phyloP scores from a whole-genome alignment of 495 filamentous ascomycete species.

The Mytilinidion resinicola region DNA sequence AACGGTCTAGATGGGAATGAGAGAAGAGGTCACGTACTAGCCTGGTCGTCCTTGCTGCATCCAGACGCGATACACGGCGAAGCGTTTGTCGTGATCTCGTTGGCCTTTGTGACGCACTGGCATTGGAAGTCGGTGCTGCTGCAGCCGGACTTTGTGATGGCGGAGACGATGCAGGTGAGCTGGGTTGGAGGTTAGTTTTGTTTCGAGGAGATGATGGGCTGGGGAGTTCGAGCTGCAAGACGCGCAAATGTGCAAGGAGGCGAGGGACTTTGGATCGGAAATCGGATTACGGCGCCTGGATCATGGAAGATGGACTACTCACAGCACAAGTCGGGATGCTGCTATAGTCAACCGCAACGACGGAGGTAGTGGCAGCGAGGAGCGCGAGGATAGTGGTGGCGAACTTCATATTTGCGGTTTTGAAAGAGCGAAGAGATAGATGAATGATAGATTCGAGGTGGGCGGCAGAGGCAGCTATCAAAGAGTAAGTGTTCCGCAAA shows the following conservation, averaged over 20 bases:
- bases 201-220: not conserved
- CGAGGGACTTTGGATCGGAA: not conserved
- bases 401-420: slow-evolving; percentile 23
- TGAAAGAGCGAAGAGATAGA: not conserved
- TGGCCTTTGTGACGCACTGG: slow-evolving; percentile 33
- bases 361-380: slow-evolving; percentile 7
- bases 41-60: slow-evolving; percentile 18
- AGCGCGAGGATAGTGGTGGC: slow-evolving; percentile 10
- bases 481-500: not conserved
- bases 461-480: not conserved
- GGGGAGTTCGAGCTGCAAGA: not conserved
- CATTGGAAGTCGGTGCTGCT: slow-evolving; percentile 26
- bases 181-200: not conserved
- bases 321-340: slow-evolving; percentile 23
- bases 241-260: no score
- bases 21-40: slow-evolving; percentile 20
- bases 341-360: slow-evolving; percentile 9
- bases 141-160: slow-evolving; percentile 28
- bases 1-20: not conserved
- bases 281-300: not conserved
- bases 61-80: slow-evolving; percentile 25
- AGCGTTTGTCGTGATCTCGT: slow-evolving; percentile 19
- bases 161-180: slow-evolving; percentile 29
- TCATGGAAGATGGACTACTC: not conserved
- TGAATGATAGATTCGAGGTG: not conserved